A percentile compares a stretch with the other conserved stretches of the same genome.
phyloP scores from a whole-genome alignment of 1,284 basidiomycete genomes.

The Leucoagaricus sp. region DNA sequence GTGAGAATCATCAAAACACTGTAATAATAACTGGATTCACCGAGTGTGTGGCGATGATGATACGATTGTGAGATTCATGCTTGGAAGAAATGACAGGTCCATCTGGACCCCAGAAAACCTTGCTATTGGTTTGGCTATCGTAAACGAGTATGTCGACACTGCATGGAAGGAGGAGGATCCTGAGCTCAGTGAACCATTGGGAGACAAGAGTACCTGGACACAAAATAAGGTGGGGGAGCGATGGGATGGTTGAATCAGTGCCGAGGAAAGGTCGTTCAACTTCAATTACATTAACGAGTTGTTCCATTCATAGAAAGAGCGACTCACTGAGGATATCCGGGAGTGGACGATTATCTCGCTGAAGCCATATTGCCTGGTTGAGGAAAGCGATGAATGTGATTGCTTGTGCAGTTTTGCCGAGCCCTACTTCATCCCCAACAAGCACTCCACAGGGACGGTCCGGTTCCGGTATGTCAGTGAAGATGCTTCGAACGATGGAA shows the following conservation, averaged over 20 bases:
- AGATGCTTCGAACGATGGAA: slow-evolving; percentile 24
- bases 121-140: slow-evolving; percentile 5
- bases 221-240: slow-evolving; percentile 27
- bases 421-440: slow-evolving; percentile 32
- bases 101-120: slow-evolving; percentile 24
- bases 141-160: slow-evolving; percentile 29
- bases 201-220: slow-evolving; percentile 26
- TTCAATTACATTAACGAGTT: neutral
- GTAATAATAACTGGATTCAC: slow-evolving; percentile 19
- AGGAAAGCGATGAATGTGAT: slow-evolving; percentile 24
- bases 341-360: neutral
- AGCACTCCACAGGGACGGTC: slow-evolving; percentile 20
- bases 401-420: slow-evolving; percentile 30
- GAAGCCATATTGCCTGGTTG: slow-evolving; percentile 17
- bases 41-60: slow-evolving; percentile 29
- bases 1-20: neutral
- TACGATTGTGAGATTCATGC: slow-evolving; percentile 18
- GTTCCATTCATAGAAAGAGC: neutral
- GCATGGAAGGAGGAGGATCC: slow-evolving; percentile 19
- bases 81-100: slow-evolving; percentile 24
- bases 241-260: slow-evolving; percentile 7
- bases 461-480: slow-evolving; percentile 11
- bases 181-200: slow-evolving; percentile 28
- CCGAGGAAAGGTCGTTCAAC: slow-evolving; percentile 19
- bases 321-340: slow-evolving; percentile 25